Conservation (phyloP, 768 basidiomycete species). For the Amylocystis lapponica region DNA sequence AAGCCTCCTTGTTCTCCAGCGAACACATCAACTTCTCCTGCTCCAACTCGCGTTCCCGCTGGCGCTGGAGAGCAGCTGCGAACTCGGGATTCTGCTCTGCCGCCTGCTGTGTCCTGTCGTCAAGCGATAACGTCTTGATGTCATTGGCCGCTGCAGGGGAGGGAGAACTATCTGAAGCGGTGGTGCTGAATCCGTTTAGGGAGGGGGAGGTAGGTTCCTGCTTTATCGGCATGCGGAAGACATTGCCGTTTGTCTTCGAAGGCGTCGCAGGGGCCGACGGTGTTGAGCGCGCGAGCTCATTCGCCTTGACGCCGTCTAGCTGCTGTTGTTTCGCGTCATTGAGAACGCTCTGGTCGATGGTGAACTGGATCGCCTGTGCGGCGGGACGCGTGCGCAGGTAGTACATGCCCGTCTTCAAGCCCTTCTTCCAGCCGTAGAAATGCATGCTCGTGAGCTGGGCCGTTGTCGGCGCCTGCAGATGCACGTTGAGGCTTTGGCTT, state of each 20-base stretch:
- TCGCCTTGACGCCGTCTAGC: conserved; percentile 3
- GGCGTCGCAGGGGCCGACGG: conserved; percentile 3
- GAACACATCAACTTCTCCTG: conserved; percentile 81
- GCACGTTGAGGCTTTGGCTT: conserved; percentile 90
- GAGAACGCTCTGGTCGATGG: conserved; percentile 78
- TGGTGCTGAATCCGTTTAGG: conserved; percentile 16
- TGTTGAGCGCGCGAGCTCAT: neutral
- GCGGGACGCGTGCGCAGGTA: conserved; percentile 94
- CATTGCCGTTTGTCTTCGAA: too few relatives aligned
- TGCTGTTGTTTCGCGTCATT: conserved; percentile 42
- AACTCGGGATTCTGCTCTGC: conserved; percentile 68
- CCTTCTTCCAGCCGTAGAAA: conserved; percentile 99
- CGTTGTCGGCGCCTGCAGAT: conserved; percentile 81
- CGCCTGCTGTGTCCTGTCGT: conserved; percentile 45
- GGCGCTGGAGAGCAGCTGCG: conserved; percentile 68
- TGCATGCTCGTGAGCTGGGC: conserved; percentile 96
- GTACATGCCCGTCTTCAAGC: conserved; percentile 98
- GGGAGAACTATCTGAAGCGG: neutral
- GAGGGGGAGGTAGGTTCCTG: conserved; percentile 23
- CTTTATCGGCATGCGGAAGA: conserved; percentile 12
- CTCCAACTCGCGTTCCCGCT: conserved; percentile 69
- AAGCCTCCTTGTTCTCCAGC: conserved; percentile 91
- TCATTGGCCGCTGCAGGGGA: conserved; percentile 10
- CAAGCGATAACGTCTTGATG: conserved; percentile 35
- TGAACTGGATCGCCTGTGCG: conserved; percentile 96